A percentile compares a stretch with the other conserved stretches of the same genome.
Conservation (phyloP, 805 yeast genomes). For the Blastobotrys robertii region DNA sequence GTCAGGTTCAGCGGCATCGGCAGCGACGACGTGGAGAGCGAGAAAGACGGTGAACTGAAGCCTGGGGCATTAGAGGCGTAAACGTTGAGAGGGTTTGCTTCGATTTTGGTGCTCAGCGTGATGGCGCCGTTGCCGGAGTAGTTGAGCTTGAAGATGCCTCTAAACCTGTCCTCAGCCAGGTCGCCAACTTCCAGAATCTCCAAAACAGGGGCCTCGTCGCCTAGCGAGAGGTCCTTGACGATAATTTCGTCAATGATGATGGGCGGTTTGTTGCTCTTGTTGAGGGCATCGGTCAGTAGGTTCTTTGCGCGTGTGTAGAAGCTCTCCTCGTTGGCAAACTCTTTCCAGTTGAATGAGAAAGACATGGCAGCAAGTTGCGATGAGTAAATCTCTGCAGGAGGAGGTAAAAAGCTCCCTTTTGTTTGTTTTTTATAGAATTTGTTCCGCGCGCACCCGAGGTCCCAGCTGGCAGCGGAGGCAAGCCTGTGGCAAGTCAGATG, state of each 20-base stretch:
- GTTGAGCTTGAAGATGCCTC: conserved; percentile 52
- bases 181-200: conserved; percentile 73
- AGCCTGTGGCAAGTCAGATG: not conserved
- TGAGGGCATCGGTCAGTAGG: conserved; percentile 27
- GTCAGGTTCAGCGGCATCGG: conserved; percentile 72
- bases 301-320: conserved; percentile 49
- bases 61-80: conserved; percentile 36
- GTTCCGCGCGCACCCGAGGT: not conserved
- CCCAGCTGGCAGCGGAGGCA: not conserved
- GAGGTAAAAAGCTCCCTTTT: not conserved
- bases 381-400: not conserved
- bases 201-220: conserved; percentile 61
- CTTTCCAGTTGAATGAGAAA: conserved; percentile 66
- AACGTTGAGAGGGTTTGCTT: conserved; percentile 74
- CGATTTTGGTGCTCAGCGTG: conserved; percentile 63
- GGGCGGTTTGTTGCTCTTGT: conserved; percentile 27
- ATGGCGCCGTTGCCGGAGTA: conserved; percentile 67
- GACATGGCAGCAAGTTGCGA: conserved; percentile 27
- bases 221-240: conserved; percentile 62
- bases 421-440: not conserved
- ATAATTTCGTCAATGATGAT: conserved; percentile 36
- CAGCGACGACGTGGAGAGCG: conserved; percentile 55
- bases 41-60: conserved; percentile 60
- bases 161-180: conserved; percentile 47
- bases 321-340: conserved; percentile 53